A percentile compares a stretch with the other conserved stretches of the same genome.
These are phyloP conservation scores for Celoporthe dispersa DNA, from an alignment of 2,329 filamentous ascomycete species.

Conservation along the genomic window DNA sequence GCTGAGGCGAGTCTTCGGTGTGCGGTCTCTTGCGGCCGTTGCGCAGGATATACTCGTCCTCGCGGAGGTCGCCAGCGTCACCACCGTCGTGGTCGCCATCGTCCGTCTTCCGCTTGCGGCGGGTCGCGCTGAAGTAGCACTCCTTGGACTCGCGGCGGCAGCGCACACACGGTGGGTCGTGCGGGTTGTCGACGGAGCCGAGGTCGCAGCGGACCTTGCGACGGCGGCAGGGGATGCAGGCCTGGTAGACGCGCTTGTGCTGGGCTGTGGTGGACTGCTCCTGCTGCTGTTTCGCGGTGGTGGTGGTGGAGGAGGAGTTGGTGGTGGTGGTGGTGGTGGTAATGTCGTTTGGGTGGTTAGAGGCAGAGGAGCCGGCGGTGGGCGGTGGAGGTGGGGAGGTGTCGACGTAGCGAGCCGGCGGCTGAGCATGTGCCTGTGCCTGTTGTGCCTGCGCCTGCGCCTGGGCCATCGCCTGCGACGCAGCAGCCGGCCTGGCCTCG, in stretches of 20 bases:
- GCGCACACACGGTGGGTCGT: constrained; percentile 90
- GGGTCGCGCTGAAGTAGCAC: constrained; percentile 94
- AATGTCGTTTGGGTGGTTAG: constrained; percentile 29
- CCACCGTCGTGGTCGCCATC: constrained; percentile 57
- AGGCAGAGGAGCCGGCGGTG: constrained; percentile 25
- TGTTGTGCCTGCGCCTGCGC: constrained; percentile 8
- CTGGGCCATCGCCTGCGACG: constrained; percentile 25
- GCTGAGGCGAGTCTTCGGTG: constrained; percentile 47
- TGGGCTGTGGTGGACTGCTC: constrained; percentile 38
- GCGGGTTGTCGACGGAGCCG: constrained; percentile 85
- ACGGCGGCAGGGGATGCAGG: constrained; percentile 65
- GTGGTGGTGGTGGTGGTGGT: not conserved
- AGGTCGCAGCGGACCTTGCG: constrained; percentile 67
- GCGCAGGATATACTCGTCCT: constrained; percentile 67
- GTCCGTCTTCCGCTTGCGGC: constrained; percentile 84
- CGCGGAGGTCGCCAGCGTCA: constrained; percentile 42
- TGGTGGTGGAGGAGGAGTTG: constrained; percentile 17
- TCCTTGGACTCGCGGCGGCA: constrained; percentile 95
- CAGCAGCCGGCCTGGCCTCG: constrained; percentile 16
- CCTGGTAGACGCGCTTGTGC: constrained; percentile 67
- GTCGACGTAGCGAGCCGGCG: constrained; percentile 25
- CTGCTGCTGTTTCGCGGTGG: constrained; percentile 17
- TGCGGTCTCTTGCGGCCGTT: constrained; percentile 74
- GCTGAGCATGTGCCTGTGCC: constrained; percentile 12
- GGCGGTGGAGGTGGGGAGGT: constrained; percentile 24